A percentile compares a stretch with the other conserved stretches of the same genome.
These are phyloP conservation scores for Ogataea philodendri DNA, from an alignment of 805 yeast species.

Conservation along the genomic window DNA sequence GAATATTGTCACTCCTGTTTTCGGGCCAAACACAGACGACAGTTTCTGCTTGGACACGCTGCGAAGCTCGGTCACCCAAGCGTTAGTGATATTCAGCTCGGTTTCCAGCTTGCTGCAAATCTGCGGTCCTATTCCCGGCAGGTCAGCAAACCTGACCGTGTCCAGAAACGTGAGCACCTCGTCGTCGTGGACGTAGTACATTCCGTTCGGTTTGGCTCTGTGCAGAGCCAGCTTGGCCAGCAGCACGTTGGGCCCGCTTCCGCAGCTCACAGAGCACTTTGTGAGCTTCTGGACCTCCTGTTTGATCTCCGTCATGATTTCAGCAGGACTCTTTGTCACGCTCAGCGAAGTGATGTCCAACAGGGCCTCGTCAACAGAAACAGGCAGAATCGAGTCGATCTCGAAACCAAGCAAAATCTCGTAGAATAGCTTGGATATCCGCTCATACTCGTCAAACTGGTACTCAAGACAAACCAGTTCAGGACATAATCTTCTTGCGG, in stretches of 20 bases:
- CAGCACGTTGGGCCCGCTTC: constrained; percentile 70
- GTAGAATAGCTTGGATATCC: constrained; percentile 63
- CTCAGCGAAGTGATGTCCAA: constrained; percentile 50
- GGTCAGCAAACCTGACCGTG: constrained; percentile 36
- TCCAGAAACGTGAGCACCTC: constrained; percentile 36
- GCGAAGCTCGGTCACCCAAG: constrained; percentile 41
- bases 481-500: constrained; percentile 64
- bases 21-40: constrained; percentile 57
- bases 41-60: constrained; percentile 36
- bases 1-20: constrained; percentile 63
- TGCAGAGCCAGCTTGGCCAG: constrained; percentile 73
- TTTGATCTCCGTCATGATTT: constrained; percentile 39
- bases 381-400: constrained; percentile 63
- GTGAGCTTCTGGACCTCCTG: constrained; percentile 42
- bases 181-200: constrained; percentile 36
- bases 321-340: constrained; percentile 19
- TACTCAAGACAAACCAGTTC: constrained; percentile 61
- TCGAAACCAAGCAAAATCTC: constrained; percentile 47
- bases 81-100: constrained; percentile 28
- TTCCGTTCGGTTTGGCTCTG: constrained; percentile 80
- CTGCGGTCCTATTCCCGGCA: constrained; percentile 66
- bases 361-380: constrained; percentile 91
- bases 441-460: constrained; percentile 72
- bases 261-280: constrained; percentile 73
- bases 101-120: constrained; percentile 45